Conservation (phyloP, 2,329 filamentous ascomycete species). For the Diplodia seriata region DNA sequence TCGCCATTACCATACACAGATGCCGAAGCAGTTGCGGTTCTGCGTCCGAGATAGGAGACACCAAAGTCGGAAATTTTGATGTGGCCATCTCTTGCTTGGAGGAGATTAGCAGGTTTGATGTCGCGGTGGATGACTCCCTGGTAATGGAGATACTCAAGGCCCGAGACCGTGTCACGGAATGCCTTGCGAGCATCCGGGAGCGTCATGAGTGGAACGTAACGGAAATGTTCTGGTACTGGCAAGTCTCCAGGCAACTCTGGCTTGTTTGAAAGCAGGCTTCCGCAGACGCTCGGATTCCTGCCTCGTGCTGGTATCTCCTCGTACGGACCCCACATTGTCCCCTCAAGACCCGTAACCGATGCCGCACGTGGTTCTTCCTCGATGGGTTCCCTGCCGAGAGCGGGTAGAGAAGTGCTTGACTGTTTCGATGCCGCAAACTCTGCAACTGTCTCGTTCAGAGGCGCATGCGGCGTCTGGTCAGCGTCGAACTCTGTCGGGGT, state of each 20-base stretch:
- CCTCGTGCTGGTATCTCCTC: conserved; percentile 64
- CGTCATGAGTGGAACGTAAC: conserved; percentile 92
- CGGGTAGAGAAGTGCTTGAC: conserved; percentile 29
- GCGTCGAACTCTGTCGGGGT: conserved; percentile 30
- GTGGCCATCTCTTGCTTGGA: conserved; percentile 82
- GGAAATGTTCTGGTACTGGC: conserved; percentile 84
- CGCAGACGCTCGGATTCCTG: conserved; percentile 80
- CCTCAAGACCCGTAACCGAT: conserved; percentile 67
- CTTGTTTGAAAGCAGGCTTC: conserved; percentile 69
- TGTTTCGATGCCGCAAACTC: conserved; percentile 28
- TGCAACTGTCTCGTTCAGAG: conserved; percentile 28
- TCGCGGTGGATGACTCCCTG: conserved; percentile 60
- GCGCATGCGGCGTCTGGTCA: conserved; percentile 30
- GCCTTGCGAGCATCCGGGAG: conserved; percentile 80
- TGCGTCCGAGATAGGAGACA: conserved; percentile 93
- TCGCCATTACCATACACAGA: conserved; percentile 56
- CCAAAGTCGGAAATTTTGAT: conserved; percentile 99
- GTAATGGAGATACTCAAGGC: conserved; percentile 81
- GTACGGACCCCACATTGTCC: conserved; percentile 79
- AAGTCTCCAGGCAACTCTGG: conserved; percentile 63
- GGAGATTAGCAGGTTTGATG: conserved; percentile 75
- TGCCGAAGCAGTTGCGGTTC: conserved; percentile 78
- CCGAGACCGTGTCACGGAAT: conserved; percentile 91
- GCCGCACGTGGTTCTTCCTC: conserved; percentile 25
- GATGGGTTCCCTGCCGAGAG: conserved; percentile 25